Conservation (phyloP, 1,284 basidiomycete genomes). For the Ceratobasidium sp. region DNA sequence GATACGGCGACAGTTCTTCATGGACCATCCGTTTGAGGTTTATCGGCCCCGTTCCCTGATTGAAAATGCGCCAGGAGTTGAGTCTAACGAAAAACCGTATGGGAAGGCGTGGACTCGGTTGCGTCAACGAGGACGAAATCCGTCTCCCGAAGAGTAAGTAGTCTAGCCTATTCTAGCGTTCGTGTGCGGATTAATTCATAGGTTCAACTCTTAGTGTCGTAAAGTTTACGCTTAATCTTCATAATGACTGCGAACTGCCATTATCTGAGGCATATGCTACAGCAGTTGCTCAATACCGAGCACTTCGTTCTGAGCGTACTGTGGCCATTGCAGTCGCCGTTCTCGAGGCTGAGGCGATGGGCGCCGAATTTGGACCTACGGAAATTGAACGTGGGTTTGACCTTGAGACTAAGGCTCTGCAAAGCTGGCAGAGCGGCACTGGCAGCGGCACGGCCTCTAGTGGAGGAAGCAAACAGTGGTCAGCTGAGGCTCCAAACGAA, state of each 20-base stretch:
- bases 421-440: slow-evolving; percentile 69
- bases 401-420: slow-evolving; percentile 73
- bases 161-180: slow-evolving; percentile 47
- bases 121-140: slow-evolving; percentile 84
- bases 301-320: slow-evolving; percentile 87
- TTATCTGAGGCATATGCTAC: slow-evolving; percentile 85
- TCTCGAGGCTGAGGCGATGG: slow-evolving; percentile 84
- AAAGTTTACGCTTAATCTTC: slow-evolving; percentile 83
- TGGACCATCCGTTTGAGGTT: slow-evolving; percentile 96
- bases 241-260: slow-evolving; percentile 73
- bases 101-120: slow-evolving; percentile 81
- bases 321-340: slow-evolving; percentile 81
- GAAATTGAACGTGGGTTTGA: slow-evolving; percentile 73
- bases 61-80: slow-evolving; percentile 63
- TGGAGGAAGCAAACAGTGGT: slow-evolving; percentile 80
- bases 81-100: slow-evolving; percentile 65
- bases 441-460: slow-evolving; percentile 70
- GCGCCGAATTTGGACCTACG: slow-evolving; percentile 75
- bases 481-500: slow-evolving; percentile 65
- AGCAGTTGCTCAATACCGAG: slow-evolving; percentile 87
- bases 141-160: slow-evolving; percentile 90
- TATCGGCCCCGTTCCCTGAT: slow-evolving; percentile 85
- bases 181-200: slow-evolving; percentile 5
- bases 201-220: slow-evolving; percentile 71
- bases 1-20: slow-evolving; percentile 91